Conservation (phyloP, 768 basidiomycete genomes). For the Kwoniella sp. region DNA sequence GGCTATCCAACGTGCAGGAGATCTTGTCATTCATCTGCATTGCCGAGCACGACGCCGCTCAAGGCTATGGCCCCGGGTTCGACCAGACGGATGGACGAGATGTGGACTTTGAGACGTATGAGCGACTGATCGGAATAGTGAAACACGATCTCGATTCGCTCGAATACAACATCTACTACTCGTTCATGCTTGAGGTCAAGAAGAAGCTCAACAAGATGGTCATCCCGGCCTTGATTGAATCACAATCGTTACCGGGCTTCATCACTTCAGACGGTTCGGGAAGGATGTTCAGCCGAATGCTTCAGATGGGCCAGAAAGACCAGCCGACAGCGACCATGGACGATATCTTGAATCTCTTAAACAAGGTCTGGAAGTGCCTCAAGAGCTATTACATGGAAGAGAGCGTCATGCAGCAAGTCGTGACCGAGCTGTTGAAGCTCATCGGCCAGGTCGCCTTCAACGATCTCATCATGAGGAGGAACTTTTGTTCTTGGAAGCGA, state of each 20-base stretch:
- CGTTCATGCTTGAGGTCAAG: slow-evolving; percentile 98
- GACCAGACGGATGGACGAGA: slow-evolving; percentile 65
- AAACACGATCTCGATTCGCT: slow-evolving; percentile 97
- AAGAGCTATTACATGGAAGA: slow-evolving; percentile 99
- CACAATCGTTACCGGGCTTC: slow-evolving; percentile 95
- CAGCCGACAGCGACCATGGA: slow-evolving; percentile 94
- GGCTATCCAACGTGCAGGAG: slow-evolving; percentile 99
- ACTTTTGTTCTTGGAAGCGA: slow-evolving; percentile 99
- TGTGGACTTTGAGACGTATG: slow-evolving; percentile 75
- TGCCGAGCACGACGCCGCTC: slow-evolving; percentile 97
- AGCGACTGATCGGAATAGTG: slow-evolving; percentile 93
- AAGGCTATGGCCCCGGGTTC: slow-evolving; percentile 95
- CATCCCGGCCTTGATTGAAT: slow-evolving; percentile 97
- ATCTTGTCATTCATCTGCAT: slow-evolving; percentile 98
- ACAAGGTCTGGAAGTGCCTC: slow-evolving; percentile 96
- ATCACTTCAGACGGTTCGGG: slow-evolving; percentile 92
- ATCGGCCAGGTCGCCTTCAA: slow-evolving; percentile 98
- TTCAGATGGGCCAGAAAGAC: slow-evolving; percentile 69
- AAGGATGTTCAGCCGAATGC: slow-evolving; percentile 86
- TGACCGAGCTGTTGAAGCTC: slow-evolving; percentile 91
- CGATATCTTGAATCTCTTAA: slow-evolving; percentile 91
- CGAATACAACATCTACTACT: slow-evolving; percentile 99
- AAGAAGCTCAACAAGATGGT: slow-evolving; percentile 96
- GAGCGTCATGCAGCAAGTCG: slow-evolving; percentile 83
- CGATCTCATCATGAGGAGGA: slow-evolving; percentile 95